Evolutionary conservation across 1,284 basidiomycete genomes (phyloP).

Genomic region (Baeospora myosura): DNA sequence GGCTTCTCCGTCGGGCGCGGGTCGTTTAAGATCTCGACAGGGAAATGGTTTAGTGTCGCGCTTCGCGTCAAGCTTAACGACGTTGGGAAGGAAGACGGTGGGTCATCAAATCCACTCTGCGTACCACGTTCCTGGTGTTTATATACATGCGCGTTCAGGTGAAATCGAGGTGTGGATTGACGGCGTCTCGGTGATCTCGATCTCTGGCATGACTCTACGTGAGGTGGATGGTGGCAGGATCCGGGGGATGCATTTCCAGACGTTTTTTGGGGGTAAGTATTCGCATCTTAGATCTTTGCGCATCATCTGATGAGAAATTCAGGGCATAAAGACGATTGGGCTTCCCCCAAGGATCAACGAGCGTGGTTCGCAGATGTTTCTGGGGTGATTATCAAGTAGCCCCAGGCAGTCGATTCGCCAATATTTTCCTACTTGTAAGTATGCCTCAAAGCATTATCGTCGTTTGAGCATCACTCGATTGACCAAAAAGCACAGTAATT

Average conservation of each 20-base stretch:
- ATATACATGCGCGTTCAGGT: slow-evolving; percentile 25
- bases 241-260: slow-evolving; percentile 61
- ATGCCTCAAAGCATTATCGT: too few species aligned
- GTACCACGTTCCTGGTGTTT: background rate
- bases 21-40: slow-evolving; percentile 39
- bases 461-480: too few species aligned
- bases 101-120: slow-evolving; percentile 1
- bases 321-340: slow-evolving; percentile 55
- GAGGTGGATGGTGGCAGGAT: slow-evolving; percentile 34
- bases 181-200: slow-evolving; percentile 41
- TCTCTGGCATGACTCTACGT: slow-evolving; percentile 36
- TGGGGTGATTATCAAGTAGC: slow-evolving; percentile 28
- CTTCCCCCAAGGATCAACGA: slow-evolving; percentile 53
- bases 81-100: slow-evolving; percentile 38
- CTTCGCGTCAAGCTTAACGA: slow-evolving; percentile 61
- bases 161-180: slow-evolving; percentile 53
- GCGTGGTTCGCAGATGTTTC: slow-evolving; percentile 61
- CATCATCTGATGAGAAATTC: background rate
- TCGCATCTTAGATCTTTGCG: background rate
- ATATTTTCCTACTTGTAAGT: too few species aligned
- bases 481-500: too few species aligned
- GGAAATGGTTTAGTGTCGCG: slow-evolving; percentile 51
- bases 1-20: slow-evolving; percentile 57
- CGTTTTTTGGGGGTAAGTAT: slow-evolving; percentile 63
- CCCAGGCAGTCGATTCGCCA: too few species aligned